Conservation (phyloP, 208 protist genomes). For the Wallacemonas sp. region DNA sequence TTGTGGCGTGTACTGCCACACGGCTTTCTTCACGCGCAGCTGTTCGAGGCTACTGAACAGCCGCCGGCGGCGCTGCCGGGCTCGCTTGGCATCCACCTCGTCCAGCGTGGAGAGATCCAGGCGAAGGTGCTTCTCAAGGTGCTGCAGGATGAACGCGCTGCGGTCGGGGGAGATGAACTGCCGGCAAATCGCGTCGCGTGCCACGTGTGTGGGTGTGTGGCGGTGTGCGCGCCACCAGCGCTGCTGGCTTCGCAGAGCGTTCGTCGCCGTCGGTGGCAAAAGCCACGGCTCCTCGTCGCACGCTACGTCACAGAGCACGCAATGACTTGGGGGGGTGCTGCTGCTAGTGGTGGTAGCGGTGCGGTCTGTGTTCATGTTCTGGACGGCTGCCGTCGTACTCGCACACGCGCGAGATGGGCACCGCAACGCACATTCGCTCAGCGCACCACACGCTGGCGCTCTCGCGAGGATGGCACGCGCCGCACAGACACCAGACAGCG, state of each 20-base stretch:
- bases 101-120: constrained; percentile 74
- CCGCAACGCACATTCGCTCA: no score
- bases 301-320: neutral
- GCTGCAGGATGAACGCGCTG: constrained; percentile 54
- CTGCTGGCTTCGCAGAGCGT: no score
- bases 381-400: no score
- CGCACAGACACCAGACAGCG: no score
- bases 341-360: no score
- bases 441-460: no score
- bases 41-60: constrained; percentile 62
- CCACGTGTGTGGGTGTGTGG: constrained; percentile 38
- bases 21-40: constrained; percentile 41
- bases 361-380: no score
- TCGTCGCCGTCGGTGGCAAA: constrained; percentile 2
- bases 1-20: constrained; percentile 44
- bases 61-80: constrained; percentile 49
- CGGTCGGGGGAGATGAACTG: constrained; percentile 59
- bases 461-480: no score
- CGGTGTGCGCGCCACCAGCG: constrained; percentile 49
- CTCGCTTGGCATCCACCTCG: constrained; percentile 48
- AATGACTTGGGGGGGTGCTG: neutral
- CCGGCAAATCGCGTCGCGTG: constrained; percentile 50
- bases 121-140: constrained; percentile 74
- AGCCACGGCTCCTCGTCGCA: constrained; percentile 26
- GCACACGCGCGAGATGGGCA: no score